Percentiles rank a stretch among this genome's conserved stretches.
Conservation (phyloP, 2,329 filamentous ascomycete species). For the Fusarium sacchari region DNA sequence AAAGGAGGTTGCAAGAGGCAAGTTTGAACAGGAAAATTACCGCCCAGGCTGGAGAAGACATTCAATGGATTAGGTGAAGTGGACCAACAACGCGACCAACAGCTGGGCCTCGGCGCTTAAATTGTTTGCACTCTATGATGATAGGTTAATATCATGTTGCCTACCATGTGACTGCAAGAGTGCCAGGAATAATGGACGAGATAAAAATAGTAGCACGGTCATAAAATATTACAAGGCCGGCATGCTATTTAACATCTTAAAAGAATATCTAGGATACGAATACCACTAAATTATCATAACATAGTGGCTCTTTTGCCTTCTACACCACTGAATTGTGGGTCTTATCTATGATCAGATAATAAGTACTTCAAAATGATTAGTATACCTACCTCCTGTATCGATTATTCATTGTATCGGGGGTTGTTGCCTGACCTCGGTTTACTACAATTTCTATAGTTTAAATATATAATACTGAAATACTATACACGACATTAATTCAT, state of each 20-base stretch:
- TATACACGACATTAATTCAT: not conserved
- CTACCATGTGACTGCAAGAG: not conserved
- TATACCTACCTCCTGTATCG: not conserved
- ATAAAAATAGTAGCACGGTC: not conserved
- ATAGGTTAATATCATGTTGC: not conserved
- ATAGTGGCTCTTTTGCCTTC: no score
- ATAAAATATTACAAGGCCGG: not conserved
- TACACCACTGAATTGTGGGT: not conserved
- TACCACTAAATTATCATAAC: not conserved
- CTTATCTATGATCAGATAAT: not conserved
- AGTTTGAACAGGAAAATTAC: not conserved
- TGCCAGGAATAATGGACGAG: not conserved
- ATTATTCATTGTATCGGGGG: accelerated
- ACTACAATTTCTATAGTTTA: not conserved
- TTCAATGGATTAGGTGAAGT: not conserved
- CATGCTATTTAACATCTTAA: not conserved
- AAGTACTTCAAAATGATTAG: not conserved
- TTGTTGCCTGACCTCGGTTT: not conserved
- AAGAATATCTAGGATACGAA: not conserved
- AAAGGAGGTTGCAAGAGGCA: not conserved
- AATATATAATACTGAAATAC: not conserved
- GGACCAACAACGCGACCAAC: not conserved
- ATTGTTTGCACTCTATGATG: not conserved
- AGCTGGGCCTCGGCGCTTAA: not conserved
- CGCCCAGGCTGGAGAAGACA: not conserved